These are phyloP conservation scores for Globisporangium mamillatum DNA, from an alignment of 352 stramenopile species.

Conservation along the genomic window DNA sequence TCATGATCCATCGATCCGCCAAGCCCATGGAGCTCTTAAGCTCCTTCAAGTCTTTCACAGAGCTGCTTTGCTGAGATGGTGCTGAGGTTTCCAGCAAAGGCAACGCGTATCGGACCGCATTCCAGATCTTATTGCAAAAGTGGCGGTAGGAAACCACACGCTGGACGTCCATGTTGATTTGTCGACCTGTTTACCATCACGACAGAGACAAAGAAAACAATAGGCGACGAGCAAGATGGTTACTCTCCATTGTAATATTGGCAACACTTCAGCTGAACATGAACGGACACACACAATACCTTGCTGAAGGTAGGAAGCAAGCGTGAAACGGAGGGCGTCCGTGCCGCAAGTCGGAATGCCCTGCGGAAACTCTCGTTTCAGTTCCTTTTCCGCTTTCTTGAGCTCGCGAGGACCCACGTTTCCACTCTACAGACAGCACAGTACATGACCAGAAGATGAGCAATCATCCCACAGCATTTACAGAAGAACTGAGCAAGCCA, in stretches of 20 bases:
- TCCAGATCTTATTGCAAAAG: slow-evolving; percentile 91
- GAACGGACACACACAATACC: slow-evolving; percentile 21
- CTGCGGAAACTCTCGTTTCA: slow-evolving; percentile 96
- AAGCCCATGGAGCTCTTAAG: slow-evolving; percentile 49
- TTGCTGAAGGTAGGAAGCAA: slow-evolving; percentile 94
- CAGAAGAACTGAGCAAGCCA: neutral
- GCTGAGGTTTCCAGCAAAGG: slow-evolving; percentile 42
- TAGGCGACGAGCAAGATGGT: neutral
- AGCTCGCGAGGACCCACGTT: slow-evolving; percentile 90
- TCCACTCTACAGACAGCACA: slow-evolving; percentile 33
- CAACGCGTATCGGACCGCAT: slow-evolving; percentile 75
- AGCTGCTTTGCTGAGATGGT: neutral
- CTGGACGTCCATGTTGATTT: slow-evolving; percentile 89
- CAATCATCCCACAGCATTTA: neutral
- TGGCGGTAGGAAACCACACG: slow-evolving; percentile 80
- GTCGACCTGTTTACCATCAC: slow-evolving; percentile 34
- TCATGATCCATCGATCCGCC: slow-evolving; percentile 83
- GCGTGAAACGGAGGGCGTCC: slow-evolving; percentile 96
- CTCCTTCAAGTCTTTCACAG: slow-evolving; percentile 23
- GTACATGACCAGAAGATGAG: neutral
- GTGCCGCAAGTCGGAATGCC: slow-evolving; percentile 98
- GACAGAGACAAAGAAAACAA: neutral
- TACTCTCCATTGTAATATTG: no score
- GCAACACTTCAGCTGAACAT: neutral
- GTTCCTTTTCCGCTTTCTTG: slow-evolving; percentile 94